Conservation (phyloP, 352 stramenopile genomes). For the Phytophthora pistaciae region DNA sequence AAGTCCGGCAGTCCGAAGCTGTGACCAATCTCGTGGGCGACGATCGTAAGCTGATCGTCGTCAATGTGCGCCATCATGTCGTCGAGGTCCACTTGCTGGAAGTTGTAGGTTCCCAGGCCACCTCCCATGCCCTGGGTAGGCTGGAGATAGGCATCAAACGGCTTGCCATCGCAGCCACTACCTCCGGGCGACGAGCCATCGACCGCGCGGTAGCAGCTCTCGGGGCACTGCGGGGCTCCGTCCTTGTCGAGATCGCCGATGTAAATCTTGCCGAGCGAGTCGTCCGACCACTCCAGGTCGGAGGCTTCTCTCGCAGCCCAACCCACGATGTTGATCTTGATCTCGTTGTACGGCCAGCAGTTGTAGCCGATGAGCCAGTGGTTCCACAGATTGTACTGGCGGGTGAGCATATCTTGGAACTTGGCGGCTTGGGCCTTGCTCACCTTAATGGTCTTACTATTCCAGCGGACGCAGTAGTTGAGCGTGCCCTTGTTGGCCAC, state of each 20-base stretch:
- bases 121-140: constrained; percentile 30
- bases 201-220: constrained; percentile 36
- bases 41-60: constrained; percentile 25
- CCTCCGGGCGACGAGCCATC: background rate
- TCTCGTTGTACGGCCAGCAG: constrained; percentile 33
- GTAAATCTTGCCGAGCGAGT: constrained; percentile 42
- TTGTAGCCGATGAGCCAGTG: constrained; percentile 31
- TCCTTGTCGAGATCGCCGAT: constrained; percentile 31
- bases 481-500: constrained; percentile 38
- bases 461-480: constrained; percentile 57
- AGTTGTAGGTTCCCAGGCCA: constrained; percentile 22
- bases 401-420: constrained; percentile 47
- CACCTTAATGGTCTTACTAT: constrained; percentile 39
- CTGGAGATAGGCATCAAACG: constrained; percentile 48
- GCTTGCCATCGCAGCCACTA: constrained; percentile 36
- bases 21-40: constrained; percentile 47
- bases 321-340: constrained; percentile 35
- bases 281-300: constrained; percentile 41
- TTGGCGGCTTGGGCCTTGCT: constrained; percentile 43
- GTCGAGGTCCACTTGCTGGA: constrained; percentile 34
- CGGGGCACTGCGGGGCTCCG: constrained; percentile 27
- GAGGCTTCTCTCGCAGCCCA: constrained; percentile 21
- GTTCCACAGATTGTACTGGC: constrained; percentile 35
- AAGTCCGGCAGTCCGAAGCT: constrained; percentile 27
- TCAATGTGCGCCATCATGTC: constrained; percentile 37